phyloP scores from a whole-genome alignment of 139 green algal genomes.

The Parachlorella kessleri region DNA sequence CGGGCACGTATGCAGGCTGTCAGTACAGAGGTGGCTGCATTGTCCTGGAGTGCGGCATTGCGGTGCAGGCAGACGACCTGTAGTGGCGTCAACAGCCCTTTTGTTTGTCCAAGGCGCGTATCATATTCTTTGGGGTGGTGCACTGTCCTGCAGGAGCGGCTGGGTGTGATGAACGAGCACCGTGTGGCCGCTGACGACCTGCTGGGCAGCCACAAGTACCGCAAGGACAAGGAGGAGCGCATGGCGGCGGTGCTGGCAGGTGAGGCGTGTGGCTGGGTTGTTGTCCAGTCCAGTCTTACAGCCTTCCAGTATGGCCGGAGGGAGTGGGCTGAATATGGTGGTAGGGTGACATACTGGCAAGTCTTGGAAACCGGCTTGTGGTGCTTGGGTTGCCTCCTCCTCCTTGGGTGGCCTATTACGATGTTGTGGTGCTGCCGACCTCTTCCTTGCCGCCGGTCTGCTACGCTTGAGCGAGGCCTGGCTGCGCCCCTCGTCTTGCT shows the following conservation, averaged over 20 bases:
- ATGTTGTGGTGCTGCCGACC: not conserved
- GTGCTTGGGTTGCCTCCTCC: no score
- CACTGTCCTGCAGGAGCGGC: constrained; percentile 27
- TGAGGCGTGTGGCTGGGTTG: not conserved
- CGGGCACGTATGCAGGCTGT: not conserved
- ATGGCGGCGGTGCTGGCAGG: constrained; percentile 67
- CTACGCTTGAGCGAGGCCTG: constrained; percentile 45
- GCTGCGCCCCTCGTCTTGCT: no score
- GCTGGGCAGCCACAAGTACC: constrained; percentile 55
- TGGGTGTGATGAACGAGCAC: constrained; percentile 45
- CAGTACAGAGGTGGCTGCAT: not conserved
- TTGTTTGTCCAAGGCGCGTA: no score
- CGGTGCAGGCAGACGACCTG: not conserved
- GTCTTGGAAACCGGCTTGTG: no score
- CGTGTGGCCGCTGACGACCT: constrained; percentile 67
- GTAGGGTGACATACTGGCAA: no score
- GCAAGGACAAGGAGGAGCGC: constrained; percentile 84
- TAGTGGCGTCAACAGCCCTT: no score
- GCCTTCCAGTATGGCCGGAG: no score
- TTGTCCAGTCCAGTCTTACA: no score
- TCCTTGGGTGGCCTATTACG: not conserved
- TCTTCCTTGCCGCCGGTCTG: not conserved
- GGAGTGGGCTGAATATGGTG: no score
- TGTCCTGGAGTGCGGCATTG: no score
- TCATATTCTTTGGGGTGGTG: no score